These are phyloP conservation scores for Elasticomyces elasticus DNA, from an alignment of 495 filamentous ascomycete genomes.

Conservation along the genomic window DNA sequence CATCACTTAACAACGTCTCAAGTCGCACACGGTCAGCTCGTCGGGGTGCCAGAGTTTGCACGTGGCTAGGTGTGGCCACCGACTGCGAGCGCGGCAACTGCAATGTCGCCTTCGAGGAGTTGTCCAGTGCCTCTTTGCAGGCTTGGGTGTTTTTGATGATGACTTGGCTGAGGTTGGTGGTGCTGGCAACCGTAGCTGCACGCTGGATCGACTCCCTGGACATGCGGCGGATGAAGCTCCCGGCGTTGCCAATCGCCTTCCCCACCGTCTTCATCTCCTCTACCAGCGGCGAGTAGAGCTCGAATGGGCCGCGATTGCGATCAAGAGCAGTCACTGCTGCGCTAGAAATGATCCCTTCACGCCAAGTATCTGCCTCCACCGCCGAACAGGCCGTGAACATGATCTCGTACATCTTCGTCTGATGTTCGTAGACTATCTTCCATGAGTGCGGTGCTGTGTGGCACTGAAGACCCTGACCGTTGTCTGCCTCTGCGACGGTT, in stretches of 20 bases:
- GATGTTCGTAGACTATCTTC: constrained; percentile 81
- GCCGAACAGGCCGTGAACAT: constrained; percentile 81
- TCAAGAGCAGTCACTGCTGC: constrained; percentile 37
- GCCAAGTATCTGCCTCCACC: constrained; percentile 73
- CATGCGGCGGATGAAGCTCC: constrained; percentile 61
- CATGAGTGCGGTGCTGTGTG: constrained; percentile 78
- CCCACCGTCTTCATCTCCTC: constrained; percentile 67
- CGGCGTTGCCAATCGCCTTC: constrained; percentile 58
- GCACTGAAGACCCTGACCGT: constrained; percentile 77
- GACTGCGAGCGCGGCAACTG: constrained; percentile 62
- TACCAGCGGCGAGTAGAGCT: constrained; percentile 48
- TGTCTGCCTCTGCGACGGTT: constrained; percentile 66
- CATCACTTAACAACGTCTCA: constrained; percentile 61
- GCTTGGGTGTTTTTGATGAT: constrained; percentile 84
- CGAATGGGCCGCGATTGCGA: constrained; percentile 39
- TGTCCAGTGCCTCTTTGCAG: constrained; percentile 45
- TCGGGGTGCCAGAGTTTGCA: constrained; percentile 52
- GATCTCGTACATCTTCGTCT: constrained; percentile 69
- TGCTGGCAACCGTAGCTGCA: constrained; percentile 55
- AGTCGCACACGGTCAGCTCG: constrained; percentile 67
- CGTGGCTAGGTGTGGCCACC: constrained; percentile 52
- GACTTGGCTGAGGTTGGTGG: constrained; percentile 55
- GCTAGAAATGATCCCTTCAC: constrained; percentile 40
- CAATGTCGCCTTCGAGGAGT: constrained; percentile 31
- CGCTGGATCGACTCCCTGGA: constrained; percentile 56